phyloP scores from a whole-genome alignment of 2,329 filamentous ascomycete species.

The Gaeumannomyces sp. region DNA sequence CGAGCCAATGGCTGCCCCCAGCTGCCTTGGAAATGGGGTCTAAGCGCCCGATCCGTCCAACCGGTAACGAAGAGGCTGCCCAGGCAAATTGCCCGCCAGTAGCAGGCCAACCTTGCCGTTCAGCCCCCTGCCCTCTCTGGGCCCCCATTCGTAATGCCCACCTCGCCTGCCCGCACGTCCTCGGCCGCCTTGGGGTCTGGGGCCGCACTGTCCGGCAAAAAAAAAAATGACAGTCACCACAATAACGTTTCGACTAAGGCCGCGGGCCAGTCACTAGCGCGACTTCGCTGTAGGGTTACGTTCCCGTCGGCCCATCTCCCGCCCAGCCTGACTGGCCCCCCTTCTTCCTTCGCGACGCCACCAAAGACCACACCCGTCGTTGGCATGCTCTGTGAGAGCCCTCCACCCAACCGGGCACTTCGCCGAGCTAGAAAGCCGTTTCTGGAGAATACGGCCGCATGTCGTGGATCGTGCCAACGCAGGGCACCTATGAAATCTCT shows the following conservation, averaged over 20 bases:
- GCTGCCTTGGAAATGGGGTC: neutral
- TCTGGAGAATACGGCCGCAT: neutral
- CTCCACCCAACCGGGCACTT: neutral
- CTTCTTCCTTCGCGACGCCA: neutral
- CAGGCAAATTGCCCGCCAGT: constrained; percentile 2
- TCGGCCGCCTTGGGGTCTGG: no score
- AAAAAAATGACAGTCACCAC: neutral
- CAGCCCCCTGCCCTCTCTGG: neutral
- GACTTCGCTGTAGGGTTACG: neutral
- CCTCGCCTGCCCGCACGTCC: neutral
- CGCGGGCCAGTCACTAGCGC: neutral
- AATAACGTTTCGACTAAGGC: neutral
- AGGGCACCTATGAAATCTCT: neutral
- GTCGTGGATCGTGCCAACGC: neutral
- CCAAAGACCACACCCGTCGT: neutral
- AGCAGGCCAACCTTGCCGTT: neutral
- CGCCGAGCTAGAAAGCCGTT: neutral
- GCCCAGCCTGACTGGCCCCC: neutral
- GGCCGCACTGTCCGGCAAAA: neutral
- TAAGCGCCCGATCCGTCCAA: neutral
- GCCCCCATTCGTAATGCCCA: neutral
- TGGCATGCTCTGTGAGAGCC: no score
- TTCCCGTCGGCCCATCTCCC: neutral
- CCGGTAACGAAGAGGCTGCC: neutral
- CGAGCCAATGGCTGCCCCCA: neutral